Evolutionary conservation across 1,284 basidiomycete species (phyloP).

Genomic region (Cystobasidiaceae sp.): DNA sequence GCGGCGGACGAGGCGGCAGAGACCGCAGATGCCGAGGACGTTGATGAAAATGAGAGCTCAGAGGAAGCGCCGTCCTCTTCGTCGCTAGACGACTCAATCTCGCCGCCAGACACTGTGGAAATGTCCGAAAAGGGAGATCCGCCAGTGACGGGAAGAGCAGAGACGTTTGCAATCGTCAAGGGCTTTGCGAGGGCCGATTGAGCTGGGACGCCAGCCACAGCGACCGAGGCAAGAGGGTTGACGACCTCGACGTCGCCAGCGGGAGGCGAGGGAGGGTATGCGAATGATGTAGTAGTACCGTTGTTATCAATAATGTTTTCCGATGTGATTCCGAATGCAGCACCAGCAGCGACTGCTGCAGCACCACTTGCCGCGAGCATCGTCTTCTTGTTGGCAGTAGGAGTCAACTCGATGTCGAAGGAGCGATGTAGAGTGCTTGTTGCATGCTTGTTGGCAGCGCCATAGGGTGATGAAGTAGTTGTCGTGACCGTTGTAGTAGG

Average conservation of each 20-base stretch:
- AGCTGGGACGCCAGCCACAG: not conserved
- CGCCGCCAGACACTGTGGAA: slow-evolving; percentile 15
- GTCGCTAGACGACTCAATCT: slow-evolving; percentile 2
- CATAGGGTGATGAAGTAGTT: slow-evolving; percentile 1
- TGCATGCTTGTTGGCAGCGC: not conserved
- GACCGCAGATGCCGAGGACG: slow-evolving; percentile 5
- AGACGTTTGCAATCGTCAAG: slow-evolving; percentile 28
- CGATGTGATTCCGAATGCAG: not conserved
- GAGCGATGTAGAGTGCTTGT: not conserved
- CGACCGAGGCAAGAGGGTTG: too few relatives aligned
- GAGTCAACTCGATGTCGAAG: not conserved
- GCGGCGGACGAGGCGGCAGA: not conserved
- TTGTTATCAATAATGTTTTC: not conserved
- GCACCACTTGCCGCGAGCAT: not conserved
- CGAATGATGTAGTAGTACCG: not conserved
- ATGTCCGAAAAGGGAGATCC: slow-evolving; percentile 19
- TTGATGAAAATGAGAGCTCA: slow-evolving; percentile 19
- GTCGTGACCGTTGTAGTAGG: slow-evolving; percentile 8
- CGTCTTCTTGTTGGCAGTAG: not conserved
- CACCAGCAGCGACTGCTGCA: not conserved
- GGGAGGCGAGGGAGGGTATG: slow-evolving; percentile 28
- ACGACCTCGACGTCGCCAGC: not conserved
- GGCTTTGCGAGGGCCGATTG: slow-evolving; percentile 4
- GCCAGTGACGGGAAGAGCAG: slow-evolving; percentile 8
- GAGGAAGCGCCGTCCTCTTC: slow-evolving; percentile 8